Evolutionary conservation across 805 yeast species (phyloP).

Genomic region (Saccharomycopsis microspora): DNA sequence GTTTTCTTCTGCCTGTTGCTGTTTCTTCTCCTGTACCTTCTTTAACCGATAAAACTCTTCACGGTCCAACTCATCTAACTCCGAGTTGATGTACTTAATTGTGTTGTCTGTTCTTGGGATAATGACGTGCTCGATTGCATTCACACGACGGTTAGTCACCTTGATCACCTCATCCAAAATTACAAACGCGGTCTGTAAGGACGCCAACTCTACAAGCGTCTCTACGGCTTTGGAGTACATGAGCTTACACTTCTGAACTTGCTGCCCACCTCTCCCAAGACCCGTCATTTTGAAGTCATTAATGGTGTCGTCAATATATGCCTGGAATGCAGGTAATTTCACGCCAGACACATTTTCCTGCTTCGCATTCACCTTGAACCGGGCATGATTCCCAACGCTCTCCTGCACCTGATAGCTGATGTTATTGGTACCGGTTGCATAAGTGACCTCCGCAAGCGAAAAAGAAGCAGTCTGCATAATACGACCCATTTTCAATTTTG

Average conservation of each 20-base stretch:
- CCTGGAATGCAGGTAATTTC: constrained; percentile 83
- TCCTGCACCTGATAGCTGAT: constrained; percentile 94
- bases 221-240: constrained; percentile 96
- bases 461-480: constrained; percentile 98
- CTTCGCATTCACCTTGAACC: constrained; percentile 82
- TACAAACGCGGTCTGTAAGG: constrained; percentile 92
- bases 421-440: constrained; percentile 88
- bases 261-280: constrained; percentile 97
- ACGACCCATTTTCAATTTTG: constrained; percentile 94
- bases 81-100: constrained; percentile 83
- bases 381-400: constrained; percentile 69
- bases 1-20: constrained; percentile 56
- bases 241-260: constrained; percentile 85
- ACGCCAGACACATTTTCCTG: constrained; percentile 98
- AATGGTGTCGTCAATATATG: constrained; percentile 69
- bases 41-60: constrained; percentile 95
- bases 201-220: constrained; percentile 89
- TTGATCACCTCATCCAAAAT: constrained; percentile 95
- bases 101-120: constrained; percentile 98
- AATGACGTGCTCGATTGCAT: constrained; percentile 96
- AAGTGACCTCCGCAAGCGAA: constrained; percentile 92
- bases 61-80: constrained; percentile 94
- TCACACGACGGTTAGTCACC: constrained; percentile 96
- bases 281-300: constrained; percentile 96
- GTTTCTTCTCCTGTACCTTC: constrained; percentile 93